A percentile compares a stretch with the other conserved stretches of the same genome.
Conservation (phyloP, 306 rosid species). For the Vigna mungo region DNA sequence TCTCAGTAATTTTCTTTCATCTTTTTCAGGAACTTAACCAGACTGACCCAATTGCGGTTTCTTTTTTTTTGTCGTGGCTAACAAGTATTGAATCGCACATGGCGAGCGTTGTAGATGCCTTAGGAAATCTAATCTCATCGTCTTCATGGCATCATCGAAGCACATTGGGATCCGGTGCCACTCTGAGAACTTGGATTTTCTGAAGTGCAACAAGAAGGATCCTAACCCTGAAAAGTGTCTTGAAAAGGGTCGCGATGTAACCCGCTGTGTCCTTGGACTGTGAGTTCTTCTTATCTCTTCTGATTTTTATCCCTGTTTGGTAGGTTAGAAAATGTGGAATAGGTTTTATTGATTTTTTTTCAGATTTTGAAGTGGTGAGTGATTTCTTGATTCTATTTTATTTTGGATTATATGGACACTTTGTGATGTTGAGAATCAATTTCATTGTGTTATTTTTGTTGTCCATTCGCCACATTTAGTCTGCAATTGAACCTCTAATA, state of each 20-base stretch:
- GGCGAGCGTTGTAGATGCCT: slow-evolving; percentile 80
- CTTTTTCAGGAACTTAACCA: slow-evolving; percentile 40
- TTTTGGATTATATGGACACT: slow-evolving; percentile 12
- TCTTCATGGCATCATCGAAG: slow-evolving; percentile 90
- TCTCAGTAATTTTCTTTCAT: slow-evolving; percentile 2
- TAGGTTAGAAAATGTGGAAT: neutral
- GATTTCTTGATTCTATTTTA: neutral
- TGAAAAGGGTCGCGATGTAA: slow-evolving; percentile 86
- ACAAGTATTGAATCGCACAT: slow-evolving; percentile 51
- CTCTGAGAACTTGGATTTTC: slow-evolving; percentile 80
- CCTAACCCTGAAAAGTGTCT: slow-evolving; percentile 92
- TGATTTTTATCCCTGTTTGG: neutral
- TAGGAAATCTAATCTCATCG: slow-evolving; percentile 92
- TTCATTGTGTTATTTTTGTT: too few species aligned
- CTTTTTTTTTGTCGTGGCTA: neutral
- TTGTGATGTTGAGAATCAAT: neutral
- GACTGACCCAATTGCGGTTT: neutral
- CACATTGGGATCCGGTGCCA: slow-evolving; percentile 79
- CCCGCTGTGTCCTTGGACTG: slow-evolving; percentile 92
- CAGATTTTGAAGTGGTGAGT: neutral
- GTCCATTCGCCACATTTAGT: neutral
- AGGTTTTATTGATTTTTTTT: neutral
- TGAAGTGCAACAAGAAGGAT: slow-evolving; percentile 92
- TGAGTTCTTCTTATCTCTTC: slow-evolving; percentile 39
- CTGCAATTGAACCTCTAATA: neutral